These are phyloP conservation scores for Mollisia scopiformis DNA, from an alignment of 2,329 filamentous ascomycete genomes.

Conservation along the genomic window DNA sequence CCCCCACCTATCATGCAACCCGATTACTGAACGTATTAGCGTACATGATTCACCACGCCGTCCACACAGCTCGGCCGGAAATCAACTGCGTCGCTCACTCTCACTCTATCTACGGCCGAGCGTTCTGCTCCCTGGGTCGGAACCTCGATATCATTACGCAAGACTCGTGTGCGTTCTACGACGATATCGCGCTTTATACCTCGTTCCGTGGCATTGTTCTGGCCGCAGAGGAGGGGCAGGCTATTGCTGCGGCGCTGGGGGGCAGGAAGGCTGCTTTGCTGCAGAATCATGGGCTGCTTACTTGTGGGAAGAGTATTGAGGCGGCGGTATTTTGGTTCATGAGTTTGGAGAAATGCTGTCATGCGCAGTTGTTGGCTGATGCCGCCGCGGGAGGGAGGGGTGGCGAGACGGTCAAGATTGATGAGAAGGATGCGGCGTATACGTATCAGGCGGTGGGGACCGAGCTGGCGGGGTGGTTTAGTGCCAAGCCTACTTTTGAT, in stretches of 20 bases:
- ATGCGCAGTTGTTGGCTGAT: conserved; percentile 55
- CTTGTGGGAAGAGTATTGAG: conserved; percentile 53
- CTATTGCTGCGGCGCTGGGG: conserved; percentile 51
- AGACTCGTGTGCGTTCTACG: conserved; percentile 56
- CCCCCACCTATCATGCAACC: background rate
- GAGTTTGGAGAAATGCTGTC: conserved; percentile 51
- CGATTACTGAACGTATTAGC: conserved; percentile 38
- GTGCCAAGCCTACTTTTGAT: conserved; percentile 72
- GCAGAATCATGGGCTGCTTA: conserved; percentile 59
- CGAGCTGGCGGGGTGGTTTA: conserved; percentile 67
- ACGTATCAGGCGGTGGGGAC: conserved; percentile 69
- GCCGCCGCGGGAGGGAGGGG: conserved; percentile 65
- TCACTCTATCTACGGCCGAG: conserved; percentile 60
- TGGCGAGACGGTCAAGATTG: conserved; percentile 66
- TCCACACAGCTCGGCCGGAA: conserved; percentile 61
- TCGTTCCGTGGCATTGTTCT: conserved; percentile 56
- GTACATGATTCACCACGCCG: conserved; percentile 63
- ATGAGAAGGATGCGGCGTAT: conserved; percentile 67
- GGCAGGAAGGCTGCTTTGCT: conserved; percentile 54
- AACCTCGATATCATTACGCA: conserved; percentile 62
- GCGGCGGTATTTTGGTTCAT: conserved; percentile 58
- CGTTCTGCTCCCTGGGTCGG: conserved; percentile 64
- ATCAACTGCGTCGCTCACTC: conserved; percentile 61
- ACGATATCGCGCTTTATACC: conserved; percentile 43
- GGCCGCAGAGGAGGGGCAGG: conserved; percentile 51